Evolutionary conservation across 805 yeast species (phyloP).

Genomic region (Candida germanica): DNA sequence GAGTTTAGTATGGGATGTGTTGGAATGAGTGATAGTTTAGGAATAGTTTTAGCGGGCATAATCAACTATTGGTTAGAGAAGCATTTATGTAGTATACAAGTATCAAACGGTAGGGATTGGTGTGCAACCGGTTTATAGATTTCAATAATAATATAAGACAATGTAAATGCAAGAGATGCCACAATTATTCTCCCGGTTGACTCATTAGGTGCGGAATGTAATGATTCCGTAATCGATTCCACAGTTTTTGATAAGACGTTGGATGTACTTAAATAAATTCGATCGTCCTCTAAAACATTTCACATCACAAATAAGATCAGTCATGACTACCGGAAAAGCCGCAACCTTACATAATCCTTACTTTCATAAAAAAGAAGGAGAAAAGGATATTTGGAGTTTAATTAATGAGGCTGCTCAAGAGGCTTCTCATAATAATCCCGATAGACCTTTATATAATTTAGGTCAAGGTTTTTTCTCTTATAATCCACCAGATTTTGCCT

Average conservation of each 20-base stretch:
- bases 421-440: slow-evolving; percentile 58
- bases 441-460: slow-evolving; percentile 78
- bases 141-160: too few species aligned
- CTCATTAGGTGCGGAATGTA: too few species aligned
- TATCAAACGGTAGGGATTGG: slow-evolving; percentile 73
- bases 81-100: slow-evolving; percentile 67
- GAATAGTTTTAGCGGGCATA: slow-evolving; percentile 78
- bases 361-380: slow-evolving; percentile 54
- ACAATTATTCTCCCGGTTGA: too few species aligned
- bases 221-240: too few species aligned
- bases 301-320: not conserved
- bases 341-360: slow-evolving; percentile 53
- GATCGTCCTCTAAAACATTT: too few species aligned
- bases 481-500: slow-evolving; percentile 91
- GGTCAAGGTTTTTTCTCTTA: slow-evolving; percentile 98
- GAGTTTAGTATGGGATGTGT: slow-evolving; percentile 36
- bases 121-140: slow-evolving; percentile 38
- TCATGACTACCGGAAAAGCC: slow-evolving; percentile 7
- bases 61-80: slow-evolving; percentile 76
- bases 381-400: slow-evolving; percentile 92
- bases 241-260: too few species aligned
- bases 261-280: too few species aligned
- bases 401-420: slow-evolving; percentile 94
- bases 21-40: slow-evolving; percentile 66
- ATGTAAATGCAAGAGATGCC: not conserved